Evolutionary conservation across 2,329 filamentous ascomycete species (phyloP).

Genomic region (Gremmenia infestans): DNA sequence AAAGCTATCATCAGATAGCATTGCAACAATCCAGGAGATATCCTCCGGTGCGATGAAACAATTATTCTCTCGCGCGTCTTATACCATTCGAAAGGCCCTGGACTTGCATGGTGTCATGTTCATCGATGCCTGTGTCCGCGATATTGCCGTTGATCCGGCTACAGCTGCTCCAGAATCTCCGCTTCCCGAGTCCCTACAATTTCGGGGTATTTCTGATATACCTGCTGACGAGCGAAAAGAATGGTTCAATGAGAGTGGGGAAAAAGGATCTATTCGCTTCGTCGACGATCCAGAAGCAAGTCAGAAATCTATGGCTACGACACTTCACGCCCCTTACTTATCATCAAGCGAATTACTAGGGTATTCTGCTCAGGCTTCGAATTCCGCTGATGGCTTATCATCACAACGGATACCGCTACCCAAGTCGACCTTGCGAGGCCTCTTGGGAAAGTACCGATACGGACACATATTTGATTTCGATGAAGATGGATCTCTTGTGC

Average conservation of each 20-base stretch:
- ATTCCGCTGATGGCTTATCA: background rate
- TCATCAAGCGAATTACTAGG: conserved; percentile 3
- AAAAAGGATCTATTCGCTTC: background rate
- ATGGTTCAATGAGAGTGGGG: background rate
- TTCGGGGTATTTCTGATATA: background rate
- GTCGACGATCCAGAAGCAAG: background rate
- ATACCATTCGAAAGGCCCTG: conserved; percentile 18
- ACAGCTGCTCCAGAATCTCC: background rate
- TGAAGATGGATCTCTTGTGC: conserved; percentile 9
- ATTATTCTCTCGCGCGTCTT: conserved; percentile 17
- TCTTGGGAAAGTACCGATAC: conserved; percentile 17
- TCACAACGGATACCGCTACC: background rate
- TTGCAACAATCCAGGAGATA: background rate
- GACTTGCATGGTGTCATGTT: conserved; percentile 20
- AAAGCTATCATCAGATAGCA: background rate
- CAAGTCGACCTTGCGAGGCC: conserved; percentile 11
- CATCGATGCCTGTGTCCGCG: conserved; percentile 17
- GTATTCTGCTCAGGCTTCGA: background rate
- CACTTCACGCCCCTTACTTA: background rate
- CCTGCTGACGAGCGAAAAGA: background rate
- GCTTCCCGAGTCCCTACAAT: background rate
- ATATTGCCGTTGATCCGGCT: conserved; percentile 1
- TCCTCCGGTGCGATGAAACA: conserved; percentile 2
- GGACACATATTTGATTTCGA: conserved; percentile 21
- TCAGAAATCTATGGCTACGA: background rate